phyloP scores from a whole-genome alignment of 202 grass and related monocot species.

The Setaria italica region DNA sequence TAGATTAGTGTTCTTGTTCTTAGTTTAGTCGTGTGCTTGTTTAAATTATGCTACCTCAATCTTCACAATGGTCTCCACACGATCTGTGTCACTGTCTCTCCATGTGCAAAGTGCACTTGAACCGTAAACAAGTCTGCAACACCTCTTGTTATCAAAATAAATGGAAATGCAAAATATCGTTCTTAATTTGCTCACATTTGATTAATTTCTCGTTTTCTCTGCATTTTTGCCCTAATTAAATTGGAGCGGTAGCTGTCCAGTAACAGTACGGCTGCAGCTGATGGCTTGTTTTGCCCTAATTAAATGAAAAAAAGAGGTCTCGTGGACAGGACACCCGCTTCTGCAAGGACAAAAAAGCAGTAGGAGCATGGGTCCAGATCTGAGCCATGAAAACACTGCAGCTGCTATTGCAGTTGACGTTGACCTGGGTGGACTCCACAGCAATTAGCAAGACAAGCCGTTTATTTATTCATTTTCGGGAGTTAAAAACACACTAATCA shows the following conservation, averaged over 20 bases:
- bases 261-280: not conserved
- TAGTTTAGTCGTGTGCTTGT: not conserved
- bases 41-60: not conserved
- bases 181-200: not conserved
- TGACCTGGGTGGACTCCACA: conserved; percentile 7
- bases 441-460: not conserved
- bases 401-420: not conserved
- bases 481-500: not conserved
- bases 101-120: conserved; percentile 1
- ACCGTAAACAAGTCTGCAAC: not conserved
- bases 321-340: not conserved
- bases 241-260: not conserved
- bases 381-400: not conserved
- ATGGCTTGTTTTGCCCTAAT: not conserved
- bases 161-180: not conserved
- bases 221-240: not conserved
- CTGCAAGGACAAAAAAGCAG: not conserved
- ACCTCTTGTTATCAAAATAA: not conserved
- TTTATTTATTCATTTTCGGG: not conserved
- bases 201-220: not conserved
- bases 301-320: not conserved
- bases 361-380: conserved; percentile 2
- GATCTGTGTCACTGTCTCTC: not conserved
- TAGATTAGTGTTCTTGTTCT: not conserved
- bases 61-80: not conserved